phyloP scores from a whole-genome alignment of 495 filamentous ascomycete species.

The Massariosphaeria phaeospora region DNA sequence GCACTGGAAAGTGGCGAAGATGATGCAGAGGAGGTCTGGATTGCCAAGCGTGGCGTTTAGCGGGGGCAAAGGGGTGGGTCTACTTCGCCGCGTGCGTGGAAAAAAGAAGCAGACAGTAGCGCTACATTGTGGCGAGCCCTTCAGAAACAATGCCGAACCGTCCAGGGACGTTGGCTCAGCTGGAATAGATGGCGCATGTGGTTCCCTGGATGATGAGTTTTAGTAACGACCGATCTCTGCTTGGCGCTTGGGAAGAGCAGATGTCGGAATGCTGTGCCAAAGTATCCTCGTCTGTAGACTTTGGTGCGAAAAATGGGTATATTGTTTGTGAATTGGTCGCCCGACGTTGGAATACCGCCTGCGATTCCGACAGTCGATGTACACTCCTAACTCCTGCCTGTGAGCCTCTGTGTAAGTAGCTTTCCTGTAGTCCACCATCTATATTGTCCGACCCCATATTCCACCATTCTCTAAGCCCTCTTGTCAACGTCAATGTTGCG shows the following conservation, averaged over 20 bases:
- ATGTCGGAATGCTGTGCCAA: neutral
- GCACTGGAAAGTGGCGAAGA: too few species aligned
- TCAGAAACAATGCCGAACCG: too few species aligned
- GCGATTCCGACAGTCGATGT: neutral
- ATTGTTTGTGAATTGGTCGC: neutral
- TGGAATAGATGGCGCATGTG: too few species aligned
- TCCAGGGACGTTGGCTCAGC: too few species aligned
- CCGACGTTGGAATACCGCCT: neutral
- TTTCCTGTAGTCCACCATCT: neutral
- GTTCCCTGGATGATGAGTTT: too few species aligned
- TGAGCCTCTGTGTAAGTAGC: neutral
- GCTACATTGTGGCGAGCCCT: too few species aligned
- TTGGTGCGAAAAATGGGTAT: neutral
- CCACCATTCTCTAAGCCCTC: neutral
- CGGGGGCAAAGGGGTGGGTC: too few species aligned
- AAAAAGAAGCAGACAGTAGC: too few species aligned
- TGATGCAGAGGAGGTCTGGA: too few species aligned
- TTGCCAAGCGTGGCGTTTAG: too few species aligned
- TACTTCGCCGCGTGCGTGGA: too few species aligned
- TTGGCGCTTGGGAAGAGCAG: constrained; percentile 7
- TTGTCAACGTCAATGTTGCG: constrained; percentile 27
- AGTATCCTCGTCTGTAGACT: neutral
- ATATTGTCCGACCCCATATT: neutral
- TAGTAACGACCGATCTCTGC: too few species aligned
- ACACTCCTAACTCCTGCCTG: neutral